phyloP scores from a whole-genome alignment of 1,139 yeast species.

The Suhomyces ambrosiae region DNA sequence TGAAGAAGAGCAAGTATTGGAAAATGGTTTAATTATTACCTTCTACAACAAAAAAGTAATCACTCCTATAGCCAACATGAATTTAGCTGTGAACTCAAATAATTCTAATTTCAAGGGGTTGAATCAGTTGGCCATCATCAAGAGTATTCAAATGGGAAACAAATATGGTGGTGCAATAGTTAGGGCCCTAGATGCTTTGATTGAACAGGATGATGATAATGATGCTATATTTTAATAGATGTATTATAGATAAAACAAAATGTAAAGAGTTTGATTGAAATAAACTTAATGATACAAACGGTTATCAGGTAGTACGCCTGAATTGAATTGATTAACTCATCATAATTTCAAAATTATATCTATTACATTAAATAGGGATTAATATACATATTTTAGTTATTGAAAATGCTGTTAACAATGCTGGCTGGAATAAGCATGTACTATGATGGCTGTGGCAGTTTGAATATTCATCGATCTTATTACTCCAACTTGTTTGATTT shows the following conservation, averaged over 20 bases:
- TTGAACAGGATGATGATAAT: constrained; percentile 41
- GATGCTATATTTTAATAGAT: constrained; percentile 21
- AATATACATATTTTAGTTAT: too few relatives aligned
- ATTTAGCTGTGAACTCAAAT: constrained; percentile 46
- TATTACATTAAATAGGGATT: too few relatives aligned
- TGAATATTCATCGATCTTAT: constrained; percentile 95
- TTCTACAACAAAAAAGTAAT: constrained; percentile 67
- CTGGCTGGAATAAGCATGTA: constrained; percentile 85
- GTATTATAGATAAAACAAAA: constrained; percentile 2
- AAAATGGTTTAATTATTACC: constrained; percentile 74
- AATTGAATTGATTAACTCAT: too few relatives aligned
- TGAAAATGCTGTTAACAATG: too few relatives aligned
- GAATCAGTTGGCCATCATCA: constrained; percentile 28
- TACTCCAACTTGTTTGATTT: constrained; percentile 89
- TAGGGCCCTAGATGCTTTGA: constrained; percentile 41
- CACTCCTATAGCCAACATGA: constrained; percentile 62
- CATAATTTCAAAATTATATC: too few relatives aligned
- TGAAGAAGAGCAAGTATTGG: constrained; percentile 85
- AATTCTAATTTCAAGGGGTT: constrained; percentile 47
- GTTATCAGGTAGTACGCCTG: too few relatives aligned
- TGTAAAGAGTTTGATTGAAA: too few relatives aligned
- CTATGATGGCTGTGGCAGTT: constrained; percentile 93
- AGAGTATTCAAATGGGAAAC: constrained; percentile 34
- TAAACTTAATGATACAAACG: too few relatives aligned
- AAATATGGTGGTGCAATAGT: constrained; percentile 39